Conservation (phyloP, 2,329 filamentous ascomycete genomes). For the Periconia digitata region DNA sequence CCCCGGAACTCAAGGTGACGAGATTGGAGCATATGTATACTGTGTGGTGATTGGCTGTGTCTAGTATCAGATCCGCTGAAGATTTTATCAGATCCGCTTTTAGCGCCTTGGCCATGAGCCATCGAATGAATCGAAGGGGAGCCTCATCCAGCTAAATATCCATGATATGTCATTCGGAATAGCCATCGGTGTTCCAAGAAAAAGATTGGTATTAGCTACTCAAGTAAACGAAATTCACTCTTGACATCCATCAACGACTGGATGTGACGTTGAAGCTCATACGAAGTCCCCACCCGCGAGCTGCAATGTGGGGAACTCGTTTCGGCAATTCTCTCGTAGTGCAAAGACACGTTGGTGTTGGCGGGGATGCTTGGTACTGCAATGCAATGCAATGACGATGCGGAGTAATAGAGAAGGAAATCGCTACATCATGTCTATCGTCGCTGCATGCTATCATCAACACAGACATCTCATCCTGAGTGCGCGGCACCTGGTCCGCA, state of each 20-base stretch:
- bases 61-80: not conserved
- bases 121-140: not conserved
- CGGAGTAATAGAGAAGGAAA: not conserved
- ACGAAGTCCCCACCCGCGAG: no score
- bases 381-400: not conserved
- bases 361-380: no score
- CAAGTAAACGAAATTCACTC: not conserved
- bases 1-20: conserved; percentile 8
- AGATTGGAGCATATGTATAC: not conserved
- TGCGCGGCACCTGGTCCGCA: not conserved
- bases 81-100: conserved; percentile 24
- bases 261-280: no score
- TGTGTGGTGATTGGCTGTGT: conserved; percentile 10
- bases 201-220: not conserved
- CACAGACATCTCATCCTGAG: not conserved
- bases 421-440: not conserved
- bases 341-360: no score
- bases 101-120: conserved; percentile 10
- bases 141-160: not conserved
- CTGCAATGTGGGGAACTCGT: not conserved
- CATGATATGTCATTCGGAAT: not conserved
- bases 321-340: not conserved
- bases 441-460: not conserved
- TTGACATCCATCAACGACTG: no score
- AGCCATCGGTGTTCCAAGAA: not conserved